phyloP scores from a whole-genome alignment of 2,329 filamentous ascomycete species.

The Exophiala xenobiotica region DNA sequence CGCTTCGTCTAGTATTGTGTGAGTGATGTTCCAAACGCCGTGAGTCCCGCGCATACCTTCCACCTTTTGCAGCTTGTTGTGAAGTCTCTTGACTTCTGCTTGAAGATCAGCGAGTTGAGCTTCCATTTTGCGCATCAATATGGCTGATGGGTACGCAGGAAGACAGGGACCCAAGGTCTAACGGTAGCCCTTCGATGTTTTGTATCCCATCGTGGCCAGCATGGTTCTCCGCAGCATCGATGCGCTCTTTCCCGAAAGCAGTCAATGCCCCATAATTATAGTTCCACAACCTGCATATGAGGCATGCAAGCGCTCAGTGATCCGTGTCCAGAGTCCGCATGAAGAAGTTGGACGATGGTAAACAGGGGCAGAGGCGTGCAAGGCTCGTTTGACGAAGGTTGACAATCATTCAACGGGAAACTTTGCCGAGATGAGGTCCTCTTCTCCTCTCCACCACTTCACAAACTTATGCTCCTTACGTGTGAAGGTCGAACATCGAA shows the following conservation, averaged over 20 bases:
- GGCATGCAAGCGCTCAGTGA: neutral
- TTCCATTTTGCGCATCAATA: slow-evolving; percentile 9
- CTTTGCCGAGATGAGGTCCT: neutral
- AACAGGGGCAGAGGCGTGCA: neutral
- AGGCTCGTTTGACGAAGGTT: neutral
- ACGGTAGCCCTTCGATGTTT: too few relatives aligned
- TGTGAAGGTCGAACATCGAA: too few relatives aligned
- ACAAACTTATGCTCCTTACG: too few relatives aligned
- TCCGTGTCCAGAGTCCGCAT: neutral
- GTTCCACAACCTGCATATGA: neutral
- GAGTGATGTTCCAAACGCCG: neutral
- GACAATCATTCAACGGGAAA: neutral
- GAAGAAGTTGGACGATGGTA: neutral
- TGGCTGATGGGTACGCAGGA: neutral
- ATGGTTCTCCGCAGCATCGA: slow-evolving; percentile 3
- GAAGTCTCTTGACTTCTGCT: slow-evolving; percentile 21
- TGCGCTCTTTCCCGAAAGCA: slow-evolving; percentile 13
- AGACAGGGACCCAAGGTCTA: neutral
- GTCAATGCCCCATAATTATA: slow-evolving; percentile 20
- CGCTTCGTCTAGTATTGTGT: slow-evolving; percentile 46
- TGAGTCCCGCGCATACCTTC: too few relatives aligned
- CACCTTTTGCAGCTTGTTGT: slow-evolving; percentile 22
- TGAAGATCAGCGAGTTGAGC: slow-evolving; percentile 22
- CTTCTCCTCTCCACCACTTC: too few relatives aligned
- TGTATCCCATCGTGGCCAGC: neutral